Percentiles rank a stretch among this genome's conserved stretches.
Conservation (phyloP, 768 basidiomycete genomes). For the Leccinum rimulosum region DNA sequence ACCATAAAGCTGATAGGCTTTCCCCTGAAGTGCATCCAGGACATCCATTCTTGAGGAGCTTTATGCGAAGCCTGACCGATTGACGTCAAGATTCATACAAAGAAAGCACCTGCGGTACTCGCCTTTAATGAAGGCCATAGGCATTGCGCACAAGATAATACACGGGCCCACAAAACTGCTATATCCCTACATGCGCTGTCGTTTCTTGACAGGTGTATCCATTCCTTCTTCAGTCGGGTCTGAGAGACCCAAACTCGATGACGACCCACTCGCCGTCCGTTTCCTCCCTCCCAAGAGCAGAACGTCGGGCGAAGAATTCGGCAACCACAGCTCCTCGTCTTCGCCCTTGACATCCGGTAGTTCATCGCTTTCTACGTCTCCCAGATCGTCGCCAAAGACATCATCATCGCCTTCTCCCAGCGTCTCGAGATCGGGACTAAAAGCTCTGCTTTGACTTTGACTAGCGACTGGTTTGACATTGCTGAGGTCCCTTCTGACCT, state of each 20-base stretch:
- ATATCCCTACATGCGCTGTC: constrained; percentile 13
- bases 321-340: constrained; percentile 42
- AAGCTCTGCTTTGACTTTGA: constrained; percentile 10
- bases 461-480: constrained; percentile 4
- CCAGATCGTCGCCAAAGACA: not conserved
- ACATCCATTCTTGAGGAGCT: constrained; percentile 29
- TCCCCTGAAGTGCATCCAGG: not conserved
- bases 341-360: constrained; percentile 16
- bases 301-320: constrained; percentile 42
- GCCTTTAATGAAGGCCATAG: constrained; percentile 19
- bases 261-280: constrained; percentile 25
- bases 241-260: constrained; percentile 22
- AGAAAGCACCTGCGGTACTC: not conserved
- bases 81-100: not conserved
- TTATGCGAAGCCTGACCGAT: constrained; percentile 21
- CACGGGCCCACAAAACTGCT: constrained; percentile 3
- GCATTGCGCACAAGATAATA: not conserved
- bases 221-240: constrained; percentile 15
- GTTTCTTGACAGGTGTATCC: constrained; percentile 28
- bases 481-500: constrained; percentile 8
- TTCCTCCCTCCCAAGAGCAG: constrained; percentile 31
- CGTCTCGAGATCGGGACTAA: constrained; percentile 3
- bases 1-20: constrained; percentile 14
- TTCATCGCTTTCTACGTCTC: constrained; percentile 7
- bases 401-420: not conserved